Evolutionary conservation across 257 asterid species (phyloP), one percentile per base, ranked within the genome.

Genomic region (Hygrophila difformis): DNA sequence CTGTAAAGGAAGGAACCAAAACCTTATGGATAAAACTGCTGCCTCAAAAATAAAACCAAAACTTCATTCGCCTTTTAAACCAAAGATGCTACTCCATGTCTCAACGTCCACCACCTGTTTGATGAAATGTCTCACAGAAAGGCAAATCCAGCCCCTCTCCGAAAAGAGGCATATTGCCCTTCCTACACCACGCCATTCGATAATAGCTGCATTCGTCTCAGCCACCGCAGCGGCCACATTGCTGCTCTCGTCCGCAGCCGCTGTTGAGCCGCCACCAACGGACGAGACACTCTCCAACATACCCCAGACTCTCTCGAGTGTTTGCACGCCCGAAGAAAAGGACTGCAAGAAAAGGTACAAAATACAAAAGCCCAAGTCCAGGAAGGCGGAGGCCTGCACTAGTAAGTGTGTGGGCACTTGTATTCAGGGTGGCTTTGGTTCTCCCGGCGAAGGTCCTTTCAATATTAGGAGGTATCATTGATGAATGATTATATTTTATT

Each of bases 371-470:
- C 97, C 97, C 18, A 82, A 82, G 53, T 89, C 96, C 18, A 75
- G 59, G 44, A 79, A 85, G 65, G 97, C 97, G 0, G 97, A 85
- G 70, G 39, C 7, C 5, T 89, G 97, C 49, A 82, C 94, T 3
- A 60, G 76, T 18, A 85, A 89, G 58, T 89, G 97, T 19, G 70
- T 70, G 0, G 51, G 71, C 48, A 81, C 94, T 57, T 89, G 97
- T 65, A 82, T 84, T 22, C 71, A 67, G 46, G 97, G 96, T n/a
- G 97, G 76, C 0, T 57, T 40, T 47, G 95, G 97, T n/a, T 54
- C 95, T 33, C 92, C 95, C 18, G 96, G 97, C 10, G 97, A 89
- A 71, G 96, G 97, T 53, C 97, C 97, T 44, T 69, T 89, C 3
- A 89, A 75, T 31, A 69, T 77, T 3, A 66, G 93, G 45, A 81